Base-by-base conservation (phyloP, 306 rosid genomes). In the Mimosa pudica region DNA sequence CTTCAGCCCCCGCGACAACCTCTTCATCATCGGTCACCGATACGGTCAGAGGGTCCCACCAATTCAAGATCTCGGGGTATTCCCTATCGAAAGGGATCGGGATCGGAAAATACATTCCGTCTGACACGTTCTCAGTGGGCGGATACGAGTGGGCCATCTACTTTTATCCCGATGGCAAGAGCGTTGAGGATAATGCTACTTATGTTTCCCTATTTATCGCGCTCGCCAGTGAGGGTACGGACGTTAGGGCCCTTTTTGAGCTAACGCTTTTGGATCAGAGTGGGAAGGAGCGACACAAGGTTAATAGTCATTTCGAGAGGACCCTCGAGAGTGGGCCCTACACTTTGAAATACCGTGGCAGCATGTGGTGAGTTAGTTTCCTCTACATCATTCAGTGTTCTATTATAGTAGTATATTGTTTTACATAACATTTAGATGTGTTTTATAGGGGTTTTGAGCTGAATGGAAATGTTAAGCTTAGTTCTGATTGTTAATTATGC, bases 141-240 rank as follows among this genome's bases (percentile, higher is more conserved):
- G 98, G 98, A 75, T 93, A 88, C 75, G 85, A 92, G 38, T 93
- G 97, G 98, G 98, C 98, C 71, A 88, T 93, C 73, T 93, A 93
- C 74, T 93, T 93, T 62, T 93, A 93, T 70, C 98, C 98, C 0
- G 98, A 93, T 66, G 98, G 98, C 63, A 93, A 93, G 83, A 93
- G 98, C 61, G 84, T 77, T 5, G 97, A 91, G 89, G 98, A 93
- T 83, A 93, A 88, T 89, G 97, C 92, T 13, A 70, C 86, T 33
- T 87, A 91, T 45, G 97, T 89, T 1, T 93, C 98, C n/a, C 87
- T 93, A 9, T 93, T 93, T 79, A 93, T 93, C 61, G 98, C 98
- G 2, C 89, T 93, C 13, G 98, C 97, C 8, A 93, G 97, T 75
- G 98, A 91, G 17, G 98, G 97, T 5, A 87, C 93, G 47, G 98